phyloP scores from a whole-genome alignment of 345 rosid genomes.

The Eucalyptus decipiens region DNA sequence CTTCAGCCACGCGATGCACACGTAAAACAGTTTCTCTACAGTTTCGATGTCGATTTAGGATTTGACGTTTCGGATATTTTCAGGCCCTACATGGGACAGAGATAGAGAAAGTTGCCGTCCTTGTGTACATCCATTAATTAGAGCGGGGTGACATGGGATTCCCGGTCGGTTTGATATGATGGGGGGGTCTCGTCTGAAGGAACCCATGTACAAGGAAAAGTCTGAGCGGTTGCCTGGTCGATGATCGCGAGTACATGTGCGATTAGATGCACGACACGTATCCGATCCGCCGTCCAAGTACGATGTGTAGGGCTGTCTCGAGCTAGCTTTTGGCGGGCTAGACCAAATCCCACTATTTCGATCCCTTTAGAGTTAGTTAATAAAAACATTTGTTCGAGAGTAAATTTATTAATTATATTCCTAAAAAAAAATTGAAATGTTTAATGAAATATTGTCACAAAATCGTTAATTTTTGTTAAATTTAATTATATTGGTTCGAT shows the following conservation, averaged over 20 bases:
- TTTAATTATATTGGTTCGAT: too few species aligned
- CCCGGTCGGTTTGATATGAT: not conserved
- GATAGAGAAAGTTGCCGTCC: not conserved
- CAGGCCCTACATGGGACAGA: not conserved
- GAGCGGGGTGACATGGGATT: not conserved
- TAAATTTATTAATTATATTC: too few species aligned
- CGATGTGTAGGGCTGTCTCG: too few species aligned
- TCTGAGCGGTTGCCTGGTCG: not conserved
- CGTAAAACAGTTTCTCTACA: not conserved
- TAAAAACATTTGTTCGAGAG: rapidly evolving
- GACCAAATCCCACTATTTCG: not conserved
- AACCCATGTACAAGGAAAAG: not conserved
- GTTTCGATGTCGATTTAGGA: not conserved
- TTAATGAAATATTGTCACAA: not conserved
- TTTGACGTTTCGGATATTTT: not conserved
- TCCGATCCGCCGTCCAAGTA: not conserved
- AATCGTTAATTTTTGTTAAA: too few species aligned
- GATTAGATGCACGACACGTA: not conserved
- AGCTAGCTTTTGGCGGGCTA: not conserved
- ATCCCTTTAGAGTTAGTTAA: not conserved
- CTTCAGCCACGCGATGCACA: not conserved
- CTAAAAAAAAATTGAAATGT: too few species aligned
- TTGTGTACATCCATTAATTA: not conserved
- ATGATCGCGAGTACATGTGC: not conserved
- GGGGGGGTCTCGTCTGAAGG: not conserved